Evolutionary conservation across 352 stramenopile genomes (phyloP), one percentile per base, ranked within the genome.

Genomic region (Globisporangium nunn): DNA sequence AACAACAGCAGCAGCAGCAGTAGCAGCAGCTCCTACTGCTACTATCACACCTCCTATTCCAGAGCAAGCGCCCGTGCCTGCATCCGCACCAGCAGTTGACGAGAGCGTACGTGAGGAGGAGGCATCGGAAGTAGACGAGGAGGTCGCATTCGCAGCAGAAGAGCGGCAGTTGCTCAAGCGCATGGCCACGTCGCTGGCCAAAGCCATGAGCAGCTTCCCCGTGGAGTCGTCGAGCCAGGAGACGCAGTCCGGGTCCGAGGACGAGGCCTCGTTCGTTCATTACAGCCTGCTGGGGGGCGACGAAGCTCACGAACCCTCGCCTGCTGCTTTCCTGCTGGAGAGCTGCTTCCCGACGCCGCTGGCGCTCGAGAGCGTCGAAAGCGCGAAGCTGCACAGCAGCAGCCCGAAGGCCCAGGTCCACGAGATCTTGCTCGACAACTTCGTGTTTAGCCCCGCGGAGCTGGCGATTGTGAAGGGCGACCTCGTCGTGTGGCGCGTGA

Each of bases 231-330:
- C 79, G 15, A 89, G 79, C 41, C 79, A 89, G 49, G 79, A 89
- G 54, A 89, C 79, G 15, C 79, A 89, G 60, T 83, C 74, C 3
- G 78, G 74, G 15, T 88, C 78, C 1, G 75, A 87, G 45, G 75
- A 88, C 30, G 76, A 85, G 39, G 43, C 50, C 6, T 51, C 63
- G 4, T 75, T 78, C 23, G 14, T 78, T 33, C 67, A 66, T 29
- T 79, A 71, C 50, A 40, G 30, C 12, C 39, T 76, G 10, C 18
- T 62, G 14, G 39, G 53, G 41, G 37, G 40, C n/a, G 28, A 57
- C 14, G 46, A 54, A 6, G 37, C 31, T 8, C 29, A 43, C 15
- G 35, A 30, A 29, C 30, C 12, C 31, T 31, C 14, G 23, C 10
- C 31, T 23, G 28, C 10, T 2, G 28, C 10, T 2, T n/a, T 58